Evolutionary conservation across 805 yeast species (phyloP), one percentile per base, ranked within the genome.

Genomic region (Ogataea sp.): DNA sequence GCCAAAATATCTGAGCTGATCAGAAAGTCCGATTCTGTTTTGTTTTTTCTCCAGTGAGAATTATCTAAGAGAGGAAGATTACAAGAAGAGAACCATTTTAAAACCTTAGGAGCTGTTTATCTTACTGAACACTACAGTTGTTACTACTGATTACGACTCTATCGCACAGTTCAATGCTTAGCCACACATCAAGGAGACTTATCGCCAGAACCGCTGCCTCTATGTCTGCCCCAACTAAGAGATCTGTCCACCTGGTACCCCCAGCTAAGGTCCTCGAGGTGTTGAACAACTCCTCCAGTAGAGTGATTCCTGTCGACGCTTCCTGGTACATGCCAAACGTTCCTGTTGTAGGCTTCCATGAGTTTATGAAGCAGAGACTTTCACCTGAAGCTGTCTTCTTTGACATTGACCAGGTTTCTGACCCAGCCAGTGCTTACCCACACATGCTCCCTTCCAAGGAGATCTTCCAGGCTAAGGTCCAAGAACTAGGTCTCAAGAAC

Each of bases 241-340:
- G 43, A 34, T 2, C 11, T 7, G 20, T 46, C 18, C 16, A 36
- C 7, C 20, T 41, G 1, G 40, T 59, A 14, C 43, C 63, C 1
- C 60, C 60, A 3, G 51, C 55, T 4, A 36, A 45, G 15, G 48
- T 49, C 6, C 42, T 27, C 1, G 21, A 32, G 4, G 49, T 51
- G 29, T 36, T 55, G 21, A 29, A 42, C 1, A 42, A 43, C n/a
- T 34, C 31, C 2, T 33, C 39, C 15, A 28, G 20, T 3, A 33
- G 38, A 14, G 35, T 55, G 11, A 43, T 82, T 10, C 81, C 95
- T 1, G 65, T 90, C 17, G 98, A 90, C 58, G 78, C 94, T 4
- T 80, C 97, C 0, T 93, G 97, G 97, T 87, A 79, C 59, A 71
- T 90, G 75, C 96, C 97, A 36, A 81, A 79, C 52, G 66, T 63